Percentiles rank a stretch among this genome's conserved stretches.
phyloP scores from a whole-genome alignment of 345 rosid genomes.

The Eucalyptus curtisii region DNA sequence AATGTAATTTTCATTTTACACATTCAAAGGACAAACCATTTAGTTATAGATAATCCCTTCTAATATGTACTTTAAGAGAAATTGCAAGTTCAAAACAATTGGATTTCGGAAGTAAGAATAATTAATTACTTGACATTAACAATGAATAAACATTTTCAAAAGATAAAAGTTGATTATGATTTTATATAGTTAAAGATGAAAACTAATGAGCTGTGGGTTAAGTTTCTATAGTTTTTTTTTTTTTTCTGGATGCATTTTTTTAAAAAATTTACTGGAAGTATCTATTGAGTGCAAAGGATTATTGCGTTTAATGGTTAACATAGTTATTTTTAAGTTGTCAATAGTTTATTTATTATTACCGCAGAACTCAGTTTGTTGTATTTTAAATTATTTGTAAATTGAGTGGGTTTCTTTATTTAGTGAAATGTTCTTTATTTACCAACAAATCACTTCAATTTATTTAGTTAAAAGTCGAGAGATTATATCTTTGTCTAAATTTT shows the following conservation, averaged over 20 bases:
- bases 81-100: neutral
- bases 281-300: neutral
- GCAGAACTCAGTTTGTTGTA: neutral
- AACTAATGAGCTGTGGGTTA: neutral
- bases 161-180: neutral
- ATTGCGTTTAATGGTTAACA: neutral
- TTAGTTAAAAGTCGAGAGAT: neutral
- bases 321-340: neutral
- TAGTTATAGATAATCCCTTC: neutral
- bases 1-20: neutral
- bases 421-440: neutral
- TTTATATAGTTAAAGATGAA: neutral
- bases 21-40: neutral
- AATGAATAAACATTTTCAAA: neutral
- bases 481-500: neutral
- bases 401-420: neutral
- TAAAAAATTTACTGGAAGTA: neutral
- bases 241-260: neutral
- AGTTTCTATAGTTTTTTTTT: neutral
- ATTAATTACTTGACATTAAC: neutral
- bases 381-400: neutral
- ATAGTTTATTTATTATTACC: neutral
- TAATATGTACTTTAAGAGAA: neutral
- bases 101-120: neutral
- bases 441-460: neutral